Conservation (phyloP, 768 basidiomycete species). For the Pleurotus eryngii region DNA sequence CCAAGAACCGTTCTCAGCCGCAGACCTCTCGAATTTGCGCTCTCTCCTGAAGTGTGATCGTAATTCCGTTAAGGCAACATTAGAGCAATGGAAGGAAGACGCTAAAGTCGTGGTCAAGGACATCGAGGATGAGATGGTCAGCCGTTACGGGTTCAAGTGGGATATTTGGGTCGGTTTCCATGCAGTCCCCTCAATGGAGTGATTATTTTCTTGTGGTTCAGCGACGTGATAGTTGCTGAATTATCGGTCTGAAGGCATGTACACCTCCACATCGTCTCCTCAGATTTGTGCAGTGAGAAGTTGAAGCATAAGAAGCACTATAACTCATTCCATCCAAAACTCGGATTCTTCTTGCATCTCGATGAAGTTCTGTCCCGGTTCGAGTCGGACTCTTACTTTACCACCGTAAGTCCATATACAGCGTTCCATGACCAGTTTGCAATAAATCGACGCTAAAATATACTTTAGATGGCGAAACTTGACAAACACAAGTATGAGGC, state of each 20-base stretch:
- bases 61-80: conserved; percentile 47
- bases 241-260: conserved; percentile 39
- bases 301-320: conserved; percentile 90
- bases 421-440: no score
- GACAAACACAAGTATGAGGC: conserved; percentile 54
- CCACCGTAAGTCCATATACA: conserved; percentile 34
- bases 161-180: conserved; percentile 82
- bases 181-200: conserved; percentile 84
- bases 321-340: conserved; percentile 84
- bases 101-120: conserved; percentile 53
- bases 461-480: conserved; percentile 49
- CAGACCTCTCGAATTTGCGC: conserved; percentile 50
- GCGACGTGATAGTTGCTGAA: conserved; percentile 4
- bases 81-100: conserved; percentile 52
- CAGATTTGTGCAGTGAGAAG: conserved; percentile 63
- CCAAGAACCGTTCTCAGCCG: conserved; percentile 24
- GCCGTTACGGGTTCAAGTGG: conserved; percentile 74
- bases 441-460: background rate
- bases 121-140: conserved; percentile 78
- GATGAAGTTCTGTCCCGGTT: conserved; percentile 82
- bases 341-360: conserved; percentile 80
- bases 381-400: conserved; percentile 48
- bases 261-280: conserved; percentile 83
- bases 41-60: conserved; percentile 55
- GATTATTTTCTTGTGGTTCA: conserved; percentile 25